A percentile compares a stretch with the other conserved stretches of the same genome.
phyloP scores from a whole-genome alignment of 2,329 filamentous ascomycete species.

The Cladobotryum protrusum region DNA sequence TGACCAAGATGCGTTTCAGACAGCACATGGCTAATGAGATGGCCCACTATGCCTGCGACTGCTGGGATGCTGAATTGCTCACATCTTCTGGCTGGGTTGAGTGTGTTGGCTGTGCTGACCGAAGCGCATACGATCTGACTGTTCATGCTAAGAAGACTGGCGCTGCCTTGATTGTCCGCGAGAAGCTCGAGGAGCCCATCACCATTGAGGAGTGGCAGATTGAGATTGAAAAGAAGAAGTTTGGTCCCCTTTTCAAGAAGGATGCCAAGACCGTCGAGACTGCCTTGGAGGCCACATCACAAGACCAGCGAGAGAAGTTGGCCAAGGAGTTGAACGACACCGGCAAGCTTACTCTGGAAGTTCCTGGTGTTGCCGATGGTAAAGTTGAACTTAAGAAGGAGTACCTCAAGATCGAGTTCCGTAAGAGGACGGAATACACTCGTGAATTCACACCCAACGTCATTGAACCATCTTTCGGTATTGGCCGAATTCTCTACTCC shows the following conservation, averaged over 20 bases:
- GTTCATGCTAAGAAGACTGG: conserved; percentile 93
- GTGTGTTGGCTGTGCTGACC: conserved; percentile 93
- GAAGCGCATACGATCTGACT: conserved; percentile 87
- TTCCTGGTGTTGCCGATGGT: conserved; percentile 59
- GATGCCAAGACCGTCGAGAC: conserved; percentile 80
- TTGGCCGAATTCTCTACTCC: conserved; percentile 88
- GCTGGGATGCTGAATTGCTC: conserved; percentile 92
- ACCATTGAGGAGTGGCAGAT: conserved; percentile 82
- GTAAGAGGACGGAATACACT: conserved; percentile 73
- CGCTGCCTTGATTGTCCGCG: conserved; percentile 75
- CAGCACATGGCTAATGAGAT: conserved; percentile 82
- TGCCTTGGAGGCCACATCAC: conserved; percentile 67
- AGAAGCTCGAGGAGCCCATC: conserved; percentile 71
- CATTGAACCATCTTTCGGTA: conserved; percentile 96
- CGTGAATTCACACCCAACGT: conserved; percentile 93
- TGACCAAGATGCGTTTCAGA: conserved; percentile 84
- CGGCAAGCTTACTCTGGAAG: conserved; percentile 72
- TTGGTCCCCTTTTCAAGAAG: conserved; percentile 93
- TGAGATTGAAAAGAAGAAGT: conserved; percentile 89
- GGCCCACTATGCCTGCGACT: conserved; percentile 92
- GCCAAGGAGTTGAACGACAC: conserved; percentile 65
- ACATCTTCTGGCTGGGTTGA: conserved; percentile 97
- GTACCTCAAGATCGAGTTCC: conserved; percentile 75
- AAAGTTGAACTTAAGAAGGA: conserved; percentile 76
- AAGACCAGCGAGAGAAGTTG: conserved; percentile 75